These are phyloP conservation scores for Raffaelea arxii DNA, from an alignment of 2,329 filamentous ascomycete species.

Conservation along the genomic window DNA sequence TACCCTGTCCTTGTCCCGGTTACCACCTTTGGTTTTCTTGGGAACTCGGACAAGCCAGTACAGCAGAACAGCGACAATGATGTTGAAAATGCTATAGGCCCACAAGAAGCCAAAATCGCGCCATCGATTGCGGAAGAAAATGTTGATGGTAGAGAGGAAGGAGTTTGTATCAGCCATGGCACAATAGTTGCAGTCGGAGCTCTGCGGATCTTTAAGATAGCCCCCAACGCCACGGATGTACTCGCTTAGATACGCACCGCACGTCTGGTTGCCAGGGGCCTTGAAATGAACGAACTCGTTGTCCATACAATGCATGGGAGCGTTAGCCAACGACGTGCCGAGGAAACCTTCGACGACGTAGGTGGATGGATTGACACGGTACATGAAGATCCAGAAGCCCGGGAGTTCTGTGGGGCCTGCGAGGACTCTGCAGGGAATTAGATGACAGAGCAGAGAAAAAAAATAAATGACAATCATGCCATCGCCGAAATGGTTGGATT, in stretches of 20 bases:
- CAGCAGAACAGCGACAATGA: constrained; percentile 21
- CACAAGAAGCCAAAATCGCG: constrained; percentile 63
- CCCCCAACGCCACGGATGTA: constrained; percentile 44
- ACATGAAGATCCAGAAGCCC: constrained; percentile 73
- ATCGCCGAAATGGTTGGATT: no score
- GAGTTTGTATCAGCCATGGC: constrained; percentile 52
- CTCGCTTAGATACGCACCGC: constrained; percentile 50
- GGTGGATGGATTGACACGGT: constrained; percentile 44
- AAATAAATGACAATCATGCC: background rate
- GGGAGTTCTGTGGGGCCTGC: no score
- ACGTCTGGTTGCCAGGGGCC: constrained; percentile 52
- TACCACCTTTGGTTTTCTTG: no score
- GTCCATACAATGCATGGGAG: constrained; percentile 39
- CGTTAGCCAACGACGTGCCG: constrained; percentile 50
- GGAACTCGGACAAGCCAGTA: constrained; percentile 10
- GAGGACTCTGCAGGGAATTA: no score
- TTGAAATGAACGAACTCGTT: constrained; percentile 55
- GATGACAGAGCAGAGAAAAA: background rate
- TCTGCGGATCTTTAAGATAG: constrained; percentile 47
- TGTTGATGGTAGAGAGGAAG: constrained; percentile 37
- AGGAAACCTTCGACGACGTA: constrained; percentile 62
- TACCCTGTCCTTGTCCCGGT: no score
- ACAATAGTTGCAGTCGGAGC: constrained; percentile 54
- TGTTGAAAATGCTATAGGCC: constrained; percentile 56
- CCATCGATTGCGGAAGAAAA: constrained; percentile 50